Conservation (phyloP, 495 filamentous ascomycete genomes). For the Trichocladium antarcticum region DNA sequence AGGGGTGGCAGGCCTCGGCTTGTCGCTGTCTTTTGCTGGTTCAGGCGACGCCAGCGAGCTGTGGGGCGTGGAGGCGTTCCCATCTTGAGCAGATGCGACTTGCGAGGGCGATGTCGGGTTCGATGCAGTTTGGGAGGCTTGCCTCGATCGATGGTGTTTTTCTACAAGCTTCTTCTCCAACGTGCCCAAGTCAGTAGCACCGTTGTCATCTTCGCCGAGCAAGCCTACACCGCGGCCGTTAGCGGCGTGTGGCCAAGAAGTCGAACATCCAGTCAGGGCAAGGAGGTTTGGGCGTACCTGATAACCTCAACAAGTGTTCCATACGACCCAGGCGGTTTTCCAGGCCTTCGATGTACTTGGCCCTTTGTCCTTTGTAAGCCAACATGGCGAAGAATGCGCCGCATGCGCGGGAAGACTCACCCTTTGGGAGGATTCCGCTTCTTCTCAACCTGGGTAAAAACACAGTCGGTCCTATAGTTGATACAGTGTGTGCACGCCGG, state of each 20-base stretch:
- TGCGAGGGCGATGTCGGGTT: conserved; percentile 39
- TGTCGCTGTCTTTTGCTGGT: conserved; percentile 42
- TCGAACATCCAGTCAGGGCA: background rate
- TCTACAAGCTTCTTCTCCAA: conserved; percentile 74
- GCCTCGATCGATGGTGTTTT: conserved; percentile 40
- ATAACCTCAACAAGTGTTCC: conserved; percentile 80
- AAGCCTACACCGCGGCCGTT: conserved; percentile 37
- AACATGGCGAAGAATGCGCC: background rate
- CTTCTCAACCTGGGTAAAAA: conserved; percentile 98
- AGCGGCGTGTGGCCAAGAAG: background rate
- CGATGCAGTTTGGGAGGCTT: conserved; percentile 34
- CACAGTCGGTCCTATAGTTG: conserved; percentile 96
- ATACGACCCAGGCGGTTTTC: conserved; percentile 91
- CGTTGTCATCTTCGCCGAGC: conserved; percentile 75
- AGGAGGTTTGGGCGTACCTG: conserved; percentile 39
- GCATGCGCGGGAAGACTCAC: conserved; percentile 34
- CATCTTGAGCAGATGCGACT: conserved; percentile 32
- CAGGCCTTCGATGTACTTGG: conserved; percentile 95
- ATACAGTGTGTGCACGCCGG: conserved; percentile 91
- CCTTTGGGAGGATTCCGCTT: conserved; percentile 96
- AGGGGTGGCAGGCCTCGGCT: conserved; percentile 24
- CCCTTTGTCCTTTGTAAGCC: conserved; percentile 40
- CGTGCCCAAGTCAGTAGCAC: conserved; percentile 77
- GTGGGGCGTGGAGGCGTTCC: conserved; percentile 46
- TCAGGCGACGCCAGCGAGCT: conserved; percentile 51